Percentiles rank a stretch among this genome's conserved stretches.
phyloP scores from a whole-genome alignment of 768 basidiomycete species.

The Dendrothele bispora region DNA sequence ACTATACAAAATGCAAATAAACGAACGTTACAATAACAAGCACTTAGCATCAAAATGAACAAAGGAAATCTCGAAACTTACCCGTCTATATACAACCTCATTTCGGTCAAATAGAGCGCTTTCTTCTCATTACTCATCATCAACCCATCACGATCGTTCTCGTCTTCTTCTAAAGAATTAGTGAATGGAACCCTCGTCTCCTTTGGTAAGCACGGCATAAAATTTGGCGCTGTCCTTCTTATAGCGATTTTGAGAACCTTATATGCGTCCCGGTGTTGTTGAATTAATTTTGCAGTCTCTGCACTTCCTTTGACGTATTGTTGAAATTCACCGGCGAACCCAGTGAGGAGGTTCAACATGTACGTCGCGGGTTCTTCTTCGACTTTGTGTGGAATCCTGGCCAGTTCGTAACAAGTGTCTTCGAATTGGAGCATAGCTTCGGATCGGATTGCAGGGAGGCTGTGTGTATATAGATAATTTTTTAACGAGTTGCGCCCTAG shows the following conservation, averaged over 20 bases:
- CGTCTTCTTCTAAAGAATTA: conserved; percentile 16
- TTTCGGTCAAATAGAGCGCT: conserved; percentile 28
- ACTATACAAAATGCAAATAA: background rate
- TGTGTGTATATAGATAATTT: background rate
- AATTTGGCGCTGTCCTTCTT: conserved; percentile 33
- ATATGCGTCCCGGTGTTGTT: conserved; percentile 28
- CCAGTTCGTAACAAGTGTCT: conserved; percentile 23
- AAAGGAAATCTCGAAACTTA: conserved; percentile 14
- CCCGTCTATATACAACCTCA: conserved; percentile 32
- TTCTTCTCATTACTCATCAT: conserved; percentile 14
- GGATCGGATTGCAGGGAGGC: conserved; percentile 24
- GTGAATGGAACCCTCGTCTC: conserved; percentile 4
- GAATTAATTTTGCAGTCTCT: conserved; percentile 26
- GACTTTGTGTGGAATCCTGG: conserved; percentile 26
- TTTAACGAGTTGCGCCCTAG: too few relatives aligned
- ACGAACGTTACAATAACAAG: too few relatives aligned
- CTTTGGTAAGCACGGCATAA: conserved; percentile 23
- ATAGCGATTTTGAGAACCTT: conserved; percentile 29
- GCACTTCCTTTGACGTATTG: conserved; percentile 26
- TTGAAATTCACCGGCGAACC: conserved; percentile 29
- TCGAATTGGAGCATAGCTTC: conserved; percentile 25
- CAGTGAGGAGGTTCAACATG: conserved; percentile 33
- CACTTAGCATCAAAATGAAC: background rate
- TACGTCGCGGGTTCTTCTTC: conserved; percentile 35
- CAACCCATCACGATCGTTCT: conserved; percentile 8